Percentiles rank a stretch among this genome's conserved stretches.
Conservation (phyloP, 257 asterid species). For the Solanum corneliomulleri region DNA sequence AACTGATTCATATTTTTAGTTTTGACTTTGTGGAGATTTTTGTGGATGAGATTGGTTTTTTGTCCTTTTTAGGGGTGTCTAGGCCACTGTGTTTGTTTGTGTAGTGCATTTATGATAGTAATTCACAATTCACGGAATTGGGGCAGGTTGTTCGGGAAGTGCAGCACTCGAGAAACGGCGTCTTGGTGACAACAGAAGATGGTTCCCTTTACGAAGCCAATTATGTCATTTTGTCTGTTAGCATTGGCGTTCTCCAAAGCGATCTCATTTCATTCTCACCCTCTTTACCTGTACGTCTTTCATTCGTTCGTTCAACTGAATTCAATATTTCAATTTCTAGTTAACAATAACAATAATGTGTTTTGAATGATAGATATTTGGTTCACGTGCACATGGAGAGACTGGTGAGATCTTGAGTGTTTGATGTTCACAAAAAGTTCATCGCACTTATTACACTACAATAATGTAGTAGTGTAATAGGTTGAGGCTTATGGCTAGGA, state of each 20-base stretch:
- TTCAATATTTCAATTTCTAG: background rate
- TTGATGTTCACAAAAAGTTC: background rate
- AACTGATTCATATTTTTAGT: background rate
- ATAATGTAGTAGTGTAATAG: background rate
- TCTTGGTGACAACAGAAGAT: conserved; percentile 68
- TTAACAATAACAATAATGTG: background rate
- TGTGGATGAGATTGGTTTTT: background rate
- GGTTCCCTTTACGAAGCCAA: conserved; percentile 78
- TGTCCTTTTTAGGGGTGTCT: background rate
- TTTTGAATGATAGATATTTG: background rate
- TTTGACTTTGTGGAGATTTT: conserved; percentile 9
- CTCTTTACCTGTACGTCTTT: conserved; percentile 56
- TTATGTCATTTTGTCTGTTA: conserved; percentile 71
- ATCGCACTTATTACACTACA: background rate
- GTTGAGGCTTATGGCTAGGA: background rate
- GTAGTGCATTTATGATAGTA: conserved; percentile 8
- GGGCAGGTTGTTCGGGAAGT: conserved; percentile 81
- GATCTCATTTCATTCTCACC: conserved; percentile 67
- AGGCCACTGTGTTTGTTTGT: background rate
- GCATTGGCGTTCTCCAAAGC: conserved; percentile 92
- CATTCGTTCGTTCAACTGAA: background rate
- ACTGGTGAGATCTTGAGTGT: background rate
- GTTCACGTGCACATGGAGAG: background rate
- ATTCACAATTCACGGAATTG: conserved; percentile 14
- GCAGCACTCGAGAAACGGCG: conserved; percentile 84